Evolutionary conservation across 768 basidiomycete genomes (phyloP).

Genomic region (Amylocystis lapponica): DNA sequence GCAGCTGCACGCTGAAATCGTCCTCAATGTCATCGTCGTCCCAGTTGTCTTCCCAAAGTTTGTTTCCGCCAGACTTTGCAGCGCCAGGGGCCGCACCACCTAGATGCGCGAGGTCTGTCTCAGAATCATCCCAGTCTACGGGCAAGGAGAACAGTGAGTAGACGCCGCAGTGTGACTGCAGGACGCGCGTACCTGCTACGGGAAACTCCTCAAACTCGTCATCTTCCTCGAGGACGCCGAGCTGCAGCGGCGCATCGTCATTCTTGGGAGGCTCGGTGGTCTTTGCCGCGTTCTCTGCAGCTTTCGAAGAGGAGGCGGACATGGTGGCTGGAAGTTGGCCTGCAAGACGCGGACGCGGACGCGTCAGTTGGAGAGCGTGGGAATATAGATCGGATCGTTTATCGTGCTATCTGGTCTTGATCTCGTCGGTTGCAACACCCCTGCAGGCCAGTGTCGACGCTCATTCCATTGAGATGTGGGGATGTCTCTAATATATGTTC

Average conservation of each 20-base stretch:
- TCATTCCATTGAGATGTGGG: no score
- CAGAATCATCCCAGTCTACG: conserved; percentile 81
- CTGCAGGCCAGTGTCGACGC: no score
- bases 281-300: conserved; percentile 17
- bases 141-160: not conserved
- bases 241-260: conserved; percentile 51
- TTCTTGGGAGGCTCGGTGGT: conserved; percentile 20
- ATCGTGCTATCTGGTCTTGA: no score
- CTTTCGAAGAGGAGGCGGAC: conserved; percentile 23
- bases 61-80: conserved; percentile 78
- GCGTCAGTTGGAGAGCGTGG: no score
- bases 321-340: no score
- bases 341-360: no score
- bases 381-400: no score
- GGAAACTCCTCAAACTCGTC: conserved; percentile 96
- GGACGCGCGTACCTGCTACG: conserved; percentile 57
- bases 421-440: no score
- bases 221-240: conserved; percentile 93
- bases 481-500: no score
- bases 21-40: conserved; percentile 99
- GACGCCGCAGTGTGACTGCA: not conserved
- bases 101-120: conserved; percentile 77
- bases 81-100: conserved; percentile 67
- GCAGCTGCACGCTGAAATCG: conserved; percentile 91
- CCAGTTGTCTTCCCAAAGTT: conserved; percentile 99